Base-by-base conservation (phyloP, 306 rosid species). In the Astragalus glycyphyllos region DNA sequence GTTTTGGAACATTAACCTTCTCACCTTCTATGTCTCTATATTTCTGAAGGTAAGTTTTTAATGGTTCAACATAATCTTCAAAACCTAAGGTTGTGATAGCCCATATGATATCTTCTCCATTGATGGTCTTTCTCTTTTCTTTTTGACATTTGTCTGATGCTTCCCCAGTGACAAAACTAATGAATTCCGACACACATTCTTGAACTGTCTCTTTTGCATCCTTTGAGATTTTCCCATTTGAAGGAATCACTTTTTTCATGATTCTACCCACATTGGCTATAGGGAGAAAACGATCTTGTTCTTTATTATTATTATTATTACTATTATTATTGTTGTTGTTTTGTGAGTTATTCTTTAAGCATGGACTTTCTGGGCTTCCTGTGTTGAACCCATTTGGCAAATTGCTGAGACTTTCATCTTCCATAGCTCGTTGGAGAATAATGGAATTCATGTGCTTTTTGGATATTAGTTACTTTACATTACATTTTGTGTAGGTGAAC, bases 131-230 rank as follows among this genome's bases (percentile, higher is more conserved):
- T 58, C 92, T 82, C 65, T 85, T 89, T 37, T 89, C 96, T 46
- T 87, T 69, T n/a, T 87, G 96, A 31, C 96, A 89, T 78, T 87
- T 89, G 34, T 89, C 96, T 0, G 96, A 87, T 0, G 92, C 96
- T 76, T 89, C 96, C 0, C 92, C 88, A 0, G 92, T 89, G 11
- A 89, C 90, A 12, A 89, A 89, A 40, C 96, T 90, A 4, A 87
- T 90, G 86, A 87, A 90, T 69, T 90, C 96, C 0, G 96, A 90
- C 0, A 90, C 96, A 44, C 96, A 87, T 82, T 90, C 96, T 74
- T 85, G 91, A 5, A 90, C 89, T 1, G 85, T 85, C 65, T 90
- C 96, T 58, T 87, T 90, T 0, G 96, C 93, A 2, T 90, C 96
- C 76, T 90, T 85, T 1, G 96, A 90, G 79, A 90, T 90, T 80